Conservation (phyloP, 371 early-diverging fungal genomes). For the Mucor sp. region DNA sequence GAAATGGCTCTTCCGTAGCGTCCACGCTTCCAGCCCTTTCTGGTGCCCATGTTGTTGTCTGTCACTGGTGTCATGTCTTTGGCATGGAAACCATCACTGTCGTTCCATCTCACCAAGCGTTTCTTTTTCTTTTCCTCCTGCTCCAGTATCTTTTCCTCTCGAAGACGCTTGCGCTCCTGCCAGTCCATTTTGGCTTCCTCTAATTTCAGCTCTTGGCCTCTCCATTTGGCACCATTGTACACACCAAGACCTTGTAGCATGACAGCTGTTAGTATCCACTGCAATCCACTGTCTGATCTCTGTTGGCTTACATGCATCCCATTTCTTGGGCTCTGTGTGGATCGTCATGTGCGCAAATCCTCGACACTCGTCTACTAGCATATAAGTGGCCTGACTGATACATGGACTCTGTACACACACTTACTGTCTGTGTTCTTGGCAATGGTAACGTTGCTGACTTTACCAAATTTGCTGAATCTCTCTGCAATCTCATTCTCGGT, state of each 20-base stretch:
- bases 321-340: slow-evolving; percentile 64
- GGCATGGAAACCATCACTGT: slow-evolving; percentile 44
- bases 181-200: slow-evolving; percentile 83
- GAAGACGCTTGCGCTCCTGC: slow-evolving; percentile 46
- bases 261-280: neutral
- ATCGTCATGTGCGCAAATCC: slow-evolving; percentile 78
- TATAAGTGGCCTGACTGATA: neutral
- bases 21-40: slow-evolving; percentile 75
- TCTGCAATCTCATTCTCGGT: slow-evolving; percentile 58
- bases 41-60: slow-evolving; percentile 66
- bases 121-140: slow-evolving; percentile 35
- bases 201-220: slow-evolving; percentile 71
- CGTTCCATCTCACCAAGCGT: slow-evolving; percentile 26
- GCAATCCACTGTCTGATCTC: neutral
- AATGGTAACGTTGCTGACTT: slow-evolving; percentile 51
- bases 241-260: slow-evolving; percentile 49
- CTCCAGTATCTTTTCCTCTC: slow-evolving; percentile 29
- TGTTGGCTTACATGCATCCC: slow-evolving; percentile 59
- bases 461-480: slow-evolving; percentile 76
- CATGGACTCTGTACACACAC: neutral
- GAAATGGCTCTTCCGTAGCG: slow-evolving; percentile 78
- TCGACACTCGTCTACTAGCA: slow-evolving; percentile 51
- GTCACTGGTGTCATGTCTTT: slow-evolving; percentile 76
- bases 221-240: slow-evolving; percentile 89
- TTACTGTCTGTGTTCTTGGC: slow-evolving; percentile 47